Percentiles rank a stretch among this genome's conserved stretches.
These are phyloP conservation scores for Elaphomyces granulatus DNA, from an alignment of 495 filamentous ascomycete genomes.

Conservation along the genomic window DNA sequence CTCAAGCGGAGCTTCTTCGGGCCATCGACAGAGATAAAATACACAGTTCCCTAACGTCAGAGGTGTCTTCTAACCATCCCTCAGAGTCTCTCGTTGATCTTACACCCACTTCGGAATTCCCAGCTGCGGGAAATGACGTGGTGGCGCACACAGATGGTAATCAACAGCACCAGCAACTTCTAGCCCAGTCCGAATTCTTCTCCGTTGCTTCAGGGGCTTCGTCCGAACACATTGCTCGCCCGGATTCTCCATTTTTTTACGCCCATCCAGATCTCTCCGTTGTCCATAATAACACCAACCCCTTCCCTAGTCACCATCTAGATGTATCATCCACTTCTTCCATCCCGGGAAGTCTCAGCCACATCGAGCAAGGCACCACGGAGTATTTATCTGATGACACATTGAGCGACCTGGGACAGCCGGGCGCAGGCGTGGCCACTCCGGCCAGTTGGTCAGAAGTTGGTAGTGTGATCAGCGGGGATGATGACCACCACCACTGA, in stretches of 20 bases:
- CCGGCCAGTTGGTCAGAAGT: constrained; percentile 69
- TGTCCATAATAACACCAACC: constrained; percentile 15
- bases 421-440: constrained; percentile 40
- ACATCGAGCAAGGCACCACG: constrained; percentile 15
- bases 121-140: constrained; percentile 12
- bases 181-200: constrained; percentile 8
- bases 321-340: constrained; percentile 22
- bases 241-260: constrained; percentile 18
- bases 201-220: constrained; percentile 7
- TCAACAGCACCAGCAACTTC: constrained; percentile 1
- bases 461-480: constrained; percentile 52
- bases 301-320: constrained; percentile 10
- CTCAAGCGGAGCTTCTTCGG: constrained; percentile 5
- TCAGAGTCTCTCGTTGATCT: constrained; percentile 30
- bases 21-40: constrained; percentile 9
- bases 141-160: constrained; percentile 3
- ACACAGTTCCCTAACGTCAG: constrained; percentile 21
- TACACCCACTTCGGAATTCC: constrained; percentile 33
- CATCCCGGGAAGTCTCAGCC: constrained; percentile 23
- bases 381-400: constrained; percentile 38
- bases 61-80: constrained; percentile 21
- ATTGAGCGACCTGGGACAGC: constrained; percentile 46
- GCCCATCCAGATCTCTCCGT: constrained; percentile 20
- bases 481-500: constrained; percentile 25
- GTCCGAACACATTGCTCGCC: constrained; percentile 22